phyloP scores from a whole-genome alignment of 768 basidiomycete genomes.

The Hygrophoropsis aurantiaca region DNA sequence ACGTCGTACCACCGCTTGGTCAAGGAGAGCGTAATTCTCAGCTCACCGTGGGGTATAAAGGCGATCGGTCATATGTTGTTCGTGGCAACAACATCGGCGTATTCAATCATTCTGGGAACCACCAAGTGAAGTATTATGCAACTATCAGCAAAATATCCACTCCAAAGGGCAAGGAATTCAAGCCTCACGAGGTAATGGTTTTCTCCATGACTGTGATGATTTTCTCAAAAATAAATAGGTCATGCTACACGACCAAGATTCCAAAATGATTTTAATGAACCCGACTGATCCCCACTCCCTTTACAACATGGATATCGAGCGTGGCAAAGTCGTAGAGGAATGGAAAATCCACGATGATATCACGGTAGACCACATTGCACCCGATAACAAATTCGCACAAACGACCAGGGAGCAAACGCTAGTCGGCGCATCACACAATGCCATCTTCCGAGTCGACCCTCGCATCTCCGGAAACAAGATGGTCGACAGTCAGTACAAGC shows the following conservation, averaged over 20 bases:
- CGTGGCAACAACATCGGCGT: constrained; percentile 91
- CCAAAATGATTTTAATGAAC: constrained; percentile 92
- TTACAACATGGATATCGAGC: constrained; percentile 89
- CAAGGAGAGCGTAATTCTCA: constrained; percentile 80
- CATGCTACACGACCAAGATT: constrained; percentile 96
- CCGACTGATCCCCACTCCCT: constrained; percentile 77
- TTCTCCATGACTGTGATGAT: not conserved
- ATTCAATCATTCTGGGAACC: constrained; percentile 71
- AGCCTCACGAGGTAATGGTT: constrained; percentile 72
- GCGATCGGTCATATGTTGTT: constrained; percentile 91
- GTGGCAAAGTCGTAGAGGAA: constrained; percentile 95
- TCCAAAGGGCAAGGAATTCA: constrained; percentile 79
- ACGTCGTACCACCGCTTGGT: constrained; percentile 34
- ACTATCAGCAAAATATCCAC: constrained; percentile 84
- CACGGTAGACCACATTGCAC: constrained; percentile 84
- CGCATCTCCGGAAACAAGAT: constrained; percentile 90
- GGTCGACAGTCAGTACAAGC: constrained; percentile 93
- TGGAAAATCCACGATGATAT: constrained; percentile 96
- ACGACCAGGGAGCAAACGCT: constrained; percentile 91
- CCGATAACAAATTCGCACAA: constrained; percentile 92
- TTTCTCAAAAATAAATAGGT: constrained; percentile 49
- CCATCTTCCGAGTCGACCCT: constrained; percentile 96
- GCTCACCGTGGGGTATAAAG: constrained; percentile 92
- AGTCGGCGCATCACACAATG: constrained; percentile 90
- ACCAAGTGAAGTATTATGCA: constrained; percentile 79